Conservation (phyloP, 257 asterid genomes). For the Nicotiana paniculata region DNA sequence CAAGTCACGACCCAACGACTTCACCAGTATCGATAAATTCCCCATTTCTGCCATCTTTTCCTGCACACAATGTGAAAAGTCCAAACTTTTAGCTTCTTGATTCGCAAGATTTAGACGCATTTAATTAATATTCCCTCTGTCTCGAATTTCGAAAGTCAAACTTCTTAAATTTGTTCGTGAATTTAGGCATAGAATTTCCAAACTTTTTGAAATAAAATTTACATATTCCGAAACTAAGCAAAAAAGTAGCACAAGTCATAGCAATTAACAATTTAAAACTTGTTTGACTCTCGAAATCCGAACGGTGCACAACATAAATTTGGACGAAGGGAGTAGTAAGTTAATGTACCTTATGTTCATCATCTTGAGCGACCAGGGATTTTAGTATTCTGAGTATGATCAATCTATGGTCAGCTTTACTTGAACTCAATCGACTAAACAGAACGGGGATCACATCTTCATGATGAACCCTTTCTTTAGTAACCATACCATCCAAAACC, state of each 20-base stretch:
- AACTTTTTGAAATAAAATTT: too few species aligned
- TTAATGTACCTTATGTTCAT: conserved; percentile 51
- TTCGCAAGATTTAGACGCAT: not conserved
- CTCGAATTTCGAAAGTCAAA: too few species aligned
- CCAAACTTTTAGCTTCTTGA: not conserved
- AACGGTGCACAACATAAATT: too few species aligned
- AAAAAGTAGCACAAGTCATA: too few species aligned
- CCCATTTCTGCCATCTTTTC: conserved; percentile 61
- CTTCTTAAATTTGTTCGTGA: too few species aligned
- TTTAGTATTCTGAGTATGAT: conserved; percentile 45
- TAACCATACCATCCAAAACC: conserved; percentile 35
- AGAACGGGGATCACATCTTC: conserved; percentile 47
- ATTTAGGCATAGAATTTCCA: too few species aligned
- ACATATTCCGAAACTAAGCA: too few species aligned
- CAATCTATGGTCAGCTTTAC: conserved; percentile 39
- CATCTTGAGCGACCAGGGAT: conserved; percentile 27
- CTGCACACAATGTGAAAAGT: conserved; percentile 46
- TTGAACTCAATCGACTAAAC: conserved; percentile 37
- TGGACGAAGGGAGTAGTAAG: not conserved
- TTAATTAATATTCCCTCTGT: not conserved
- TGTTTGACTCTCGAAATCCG: too few species aligned
- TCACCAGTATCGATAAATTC: conserved; percentile 46
- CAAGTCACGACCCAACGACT: conserved; percentile 49
- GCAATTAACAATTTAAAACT: too few species aligned
- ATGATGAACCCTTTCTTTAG: conserved; percentile 28